Conservation (phyloP, 2,329 filamentous ascomycete genomes). For the Hymenoscyphus scutula region DNA sequence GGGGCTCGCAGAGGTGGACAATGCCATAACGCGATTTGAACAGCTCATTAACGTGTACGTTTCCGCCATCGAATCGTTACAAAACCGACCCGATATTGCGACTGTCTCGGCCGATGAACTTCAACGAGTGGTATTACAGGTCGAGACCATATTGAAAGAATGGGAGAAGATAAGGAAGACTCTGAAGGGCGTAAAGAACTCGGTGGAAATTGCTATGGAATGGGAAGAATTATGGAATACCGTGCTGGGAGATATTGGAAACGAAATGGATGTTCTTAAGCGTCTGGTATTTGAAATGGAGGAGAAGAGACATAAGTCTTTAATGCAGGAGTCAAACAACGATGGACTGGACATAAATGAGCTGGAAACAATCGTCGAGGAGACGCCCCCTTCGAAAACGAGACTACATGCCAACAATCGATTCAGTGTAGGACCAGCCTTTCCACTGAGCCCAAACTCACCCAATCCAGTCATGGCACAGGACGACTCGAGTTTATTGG, state of each 20-base stretch:
- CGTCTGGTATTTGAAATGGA: constrained; percentile 96
- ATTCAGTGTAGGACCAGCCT: constrained; percentile 63
- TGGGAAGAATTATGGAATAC: constrained; percentile 97
- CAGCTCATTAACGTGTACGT: constrained; percentile 90
- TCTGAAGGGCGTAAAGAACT: constrained; percentile 76
- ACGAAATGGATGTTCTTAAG: constrained; percentile 77
- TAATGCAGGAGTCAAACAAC: constrained; percentile 60
- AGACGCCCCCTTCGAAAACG: constrained; percentile 61
- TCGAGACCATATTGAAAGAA: constrained; percentile 80
- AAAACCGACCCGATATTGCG: constrained; percentile 72
- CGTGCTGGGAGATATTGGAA: constrained; percentile 88
- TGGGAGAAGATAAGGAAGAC: constrained; percentile 81
- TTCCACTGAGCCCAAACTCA: constrained; percentile 62
- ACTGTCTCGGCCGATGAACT: constrained; percentile 70
- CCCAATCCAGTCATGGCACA: constrained; percentile 59
- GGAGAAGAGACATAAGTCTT: constrained; percentile 81
- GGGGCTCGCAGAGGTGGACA: constrained; percentile 70
- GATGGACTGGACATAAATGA: constrained; percentile 78
- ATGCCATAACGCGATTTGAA: constrained; percentile 80
- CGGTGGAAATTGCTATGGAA: constrained; percentile 97
- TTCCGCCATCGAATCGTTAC: constrained; percentile 86
- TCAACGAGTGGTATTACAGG: constrained; percentile 74
- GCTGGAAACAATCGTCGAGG: constrained; percentile 89
- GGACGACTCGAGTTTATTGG: constrained; percentile 85
- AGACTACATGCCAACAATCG: constrained; percentile 59